Percentiles rank a stretch among this genome's conserved stretches.
Evolutionary conservation across 306 rosid species (phyloP).

Genomic region (Sicyos baderoa): DNA sequence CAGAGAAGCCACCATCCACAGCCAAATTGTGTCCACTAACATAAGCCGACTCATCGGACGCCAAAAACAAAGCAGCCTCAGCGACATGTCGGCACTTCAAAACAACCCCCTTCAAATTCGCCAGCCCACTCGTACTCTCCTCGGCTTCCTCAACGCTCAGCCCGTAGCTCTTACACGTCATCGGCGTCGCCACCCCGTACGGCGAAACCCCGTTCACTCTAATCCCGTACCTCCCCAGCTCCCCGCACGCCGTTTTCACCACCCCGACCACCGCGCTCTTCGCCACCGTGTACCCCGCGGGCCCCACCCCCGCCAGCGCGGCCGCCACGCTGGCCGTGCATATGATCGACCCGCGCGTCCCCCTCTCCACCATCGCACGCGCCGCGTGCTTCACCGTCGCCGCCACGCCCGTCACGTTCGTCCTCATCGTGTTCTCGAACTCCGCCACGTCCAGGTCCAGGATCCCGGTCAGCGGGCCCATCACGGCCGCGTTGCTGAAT

Average conservation of each 20-base stretch:
- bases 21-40: conserved; percentile 75
- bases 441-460: conserved; percentile 58
- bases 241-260: conserved; percentile 56
- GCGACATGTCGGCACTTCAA: conserved; percentile 65
- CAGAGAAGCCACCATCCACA: conserved; percentile 75
- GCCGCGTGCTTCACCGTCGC: conserved; percentile 59
- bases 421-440: conserved; percentile 52
- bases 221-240: conserved; percentile 69
- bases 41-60: conserved; percentile 62
- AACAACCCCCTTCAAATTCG: conserved; percentile 62
- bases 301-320: conserved; percentile 53
- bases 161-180: conserved; percentile 44
- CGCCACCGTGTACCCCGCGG: conserved; percentile 51
- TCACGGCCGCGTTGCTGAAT: conserved; percentile 76
- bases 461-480: conserved; percentile 50
- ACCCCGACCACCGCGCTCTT: conserved; percentile 69
- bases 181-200: conserved; percentile 73
- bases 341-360: conserved; percentile 52
- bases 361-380: conserved; percentile 55
- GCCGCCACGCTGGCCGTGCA: conserved; percentile 78
- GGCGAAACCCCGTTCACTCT: conserved; percentile 79
- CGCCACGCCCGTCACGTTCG: conserved; percentile 62
- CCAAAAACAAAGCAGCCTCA: conserved; percentile 77
- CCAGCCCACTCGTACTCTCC: conserved; percentile 26
- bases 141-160: conserved; percentile 46